These are phyloP conservation scores for Lactarius evosmus DNA, from an alignment of 768 basidiomycete genomes.

Conservation along the genomic window DNA sequence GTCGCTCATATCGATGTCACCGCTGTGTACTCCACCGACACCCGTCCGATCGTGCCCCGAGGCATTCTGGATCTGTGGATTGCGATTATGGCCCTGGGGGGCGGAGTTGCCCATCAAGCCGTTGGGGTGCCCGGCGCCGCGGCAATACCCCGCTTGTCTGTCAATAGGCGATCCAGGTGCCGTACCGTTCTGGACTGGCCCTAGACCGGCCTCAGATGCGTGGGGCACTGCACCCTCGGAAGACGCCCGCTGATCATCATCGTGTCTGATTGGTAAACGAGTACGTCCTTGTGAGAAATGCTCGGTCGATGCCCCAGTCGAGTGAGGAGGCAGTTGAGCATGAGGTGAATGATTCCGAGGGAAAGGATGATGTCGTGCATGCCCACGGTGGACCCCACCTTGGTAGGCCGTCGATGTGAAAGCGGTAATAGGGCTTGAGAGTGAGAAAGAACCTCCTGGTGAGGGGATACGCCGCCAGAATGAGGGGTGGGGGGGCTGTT, in stretches of 20 bases:
- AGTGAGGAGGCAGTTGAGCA: background rate
- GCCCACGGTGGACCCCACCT: constrained; percentile 11
- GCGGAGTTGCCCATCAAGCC: constrained; percentile 15
- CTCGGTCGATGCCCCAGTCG: background rate
- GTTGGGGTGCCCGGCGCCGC: constrained; percentile 18
- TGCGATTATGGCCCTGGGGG: constrained; percentile 5
- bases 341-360: constrained; percentile 11
- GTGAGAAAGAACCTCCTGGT: constrained; percentile 22
- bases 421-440: constrained; percentile 10
- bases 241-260: constrained; percentile 22
- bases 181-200: constrained; percentile 23
- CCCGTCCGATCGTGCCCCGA: constrained; percentile 25
- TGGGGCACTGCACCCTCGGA: constrained; percentile 14
- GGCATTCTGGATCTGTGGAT: constrained; percentile 11
- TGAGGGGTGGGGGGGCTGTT: constrained; percentile 16
- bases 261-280: constrained; percentile 12
- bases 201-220: constrained; percentile 22
- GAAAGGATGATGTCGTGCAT: constrained; percentile 11
- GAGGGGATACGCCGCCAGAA: constrained; percentile 24
- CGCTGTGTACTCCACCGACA: constrained; percentile 12
- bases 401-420: constrained; percentile 17
- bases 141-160: constrained; percentile 16
- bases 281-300: constrained; percentile 13
- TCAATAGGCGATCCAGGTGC: constrained; percentile 22
- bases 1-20: constrained; percentile 13